Evolutionary conservation across 2,329 filamentous ascomycete species (phyloP).

Genomic region (Aspergillus vadensis): DNA sequence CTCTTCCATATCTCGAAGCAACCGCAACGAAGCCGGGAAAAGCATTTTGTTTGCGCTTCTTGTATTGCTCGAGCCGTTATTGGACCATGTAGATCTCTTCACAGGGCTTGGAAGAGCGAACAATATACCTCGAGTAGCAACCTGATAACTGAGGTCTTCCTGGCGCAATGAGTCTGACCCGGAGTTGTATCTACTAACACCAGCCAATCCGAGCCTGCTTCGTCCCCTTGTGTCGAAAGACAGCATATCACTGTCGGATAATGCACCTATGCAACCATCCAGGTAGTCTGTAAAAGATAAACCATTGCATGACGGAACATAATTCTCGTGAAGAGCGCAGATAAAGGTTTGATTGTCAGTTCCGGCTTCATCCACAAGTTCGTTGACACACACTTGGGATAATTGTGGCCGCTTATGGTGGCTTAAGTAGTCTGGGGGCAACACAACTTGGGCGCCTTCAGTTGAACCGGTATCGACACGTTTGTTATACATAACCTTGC

Average conservation of each 20-base stretch:
- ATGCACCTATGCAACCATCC: slow-evolving; percentile 78
- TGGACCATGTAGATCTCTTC: slow-evolving; percentile 57
- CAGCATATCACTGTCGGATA: slow-evolving; percentile 87
- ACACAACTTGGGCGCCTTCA: slow-evolving; percentile 50
- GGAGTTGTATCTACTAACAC: slow-evolving; percentile 54
- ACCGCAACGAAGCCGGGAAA: slow-evolving; percentile 79
- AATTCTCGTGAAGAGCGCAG: slow-evolving; percentile 91
- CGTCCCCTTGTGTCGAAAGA: slow-evolving; percentile 59
- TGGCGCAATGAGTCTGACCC: slow-evolving; percentile 72
- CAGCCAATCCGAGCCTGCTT: slow-evolving; percentile 49
- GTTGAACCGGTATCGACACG: slow-evolving; percentile 58
- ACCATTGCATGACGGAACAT: slow-evolving; percentile 74
- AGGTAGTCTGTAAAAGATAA: slow-evolving; percentile 73
- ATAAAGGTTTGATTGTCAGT: slow-evolving; percentile 91
- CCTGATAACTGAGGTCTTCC: slow-evolving; percentile 91
- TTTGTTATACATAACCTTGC: slow-evolving; percentile 96
- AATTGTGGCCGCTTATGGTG: slow-evolving; percentile 61
- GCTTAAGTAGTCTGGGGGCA: slow-evolving; percentile 61
- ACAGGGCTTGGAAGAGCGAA: slow-evolving; percentile 86
- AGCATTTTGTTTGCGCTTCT: slow-evolving; percentile 83
- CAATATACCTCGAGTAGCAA: slow-evolving; percentile 81
- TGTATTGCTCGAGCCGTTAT: slow-evolving; percentile 30
- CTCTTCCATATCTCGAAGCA: slow-evolving; percentile 84
- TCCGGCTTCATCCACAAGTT: slow-evolving; percentile 87
- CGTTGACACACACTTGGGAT: slow-evolving; percentile 69